Evolutionary conservation across 2,329 filamentous ascomycete species (phyloP).

Genomic region (Pseudogymnoascus sp.): DNA sequence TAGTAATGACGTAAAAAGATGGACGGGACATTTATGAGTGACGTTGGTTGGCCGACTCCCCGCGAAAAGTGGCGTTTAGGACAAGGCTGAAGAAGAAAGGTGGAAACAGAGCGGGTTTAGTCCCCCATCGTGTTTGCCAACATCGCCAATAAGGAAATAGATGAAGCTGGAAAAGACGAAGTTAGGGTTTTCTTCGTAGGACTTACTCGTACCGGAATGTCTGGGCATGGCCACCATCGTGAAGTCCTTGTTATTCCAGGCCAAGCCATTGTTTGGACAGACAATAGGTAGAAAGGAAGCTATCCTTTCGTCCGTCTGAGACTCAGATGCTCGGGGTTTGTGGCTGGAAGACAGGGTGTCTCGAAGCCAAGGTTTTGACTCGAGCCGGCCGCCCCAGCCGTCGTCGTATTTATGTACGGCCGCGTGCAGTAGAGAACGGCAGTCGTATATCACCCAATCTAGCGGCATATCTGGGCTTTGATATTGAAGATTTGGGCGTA

Average conservation of each 20-base stretch:
- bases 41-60: conserved; percentile 6
- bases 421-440: neutral
- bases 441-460: neutral
- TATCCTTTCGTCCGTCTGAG: neutral
- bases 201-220: conserved; percentile 1
- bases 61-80: conserved; percentile 2
- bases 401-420: neutral
- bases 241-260: neutral
- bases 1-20: conserved; percentile 7
- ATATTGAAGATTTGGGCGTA: neutral
- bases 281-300: neutral
- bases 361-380: conserved; percentile 3
- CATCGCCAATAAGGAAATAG: neutral
- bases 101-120: neutral
- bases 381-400: neutral
- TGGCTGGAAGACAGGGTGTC: neutral
- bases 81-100: conserved; percentile 4
- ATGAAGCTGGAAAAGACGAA: neutral
- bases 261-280: neutral
- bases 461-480: neutral
- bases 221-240: neutral
- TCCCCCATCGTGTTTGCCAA: neutral
- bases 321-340: neutral
- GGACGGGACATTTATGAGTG: neutral
- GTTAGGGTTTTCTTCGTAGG: neutral